Conservation (phyloP, 2,329 filamentous ascomycete genomes). For the Fusarium sulawesiense region DNA sequence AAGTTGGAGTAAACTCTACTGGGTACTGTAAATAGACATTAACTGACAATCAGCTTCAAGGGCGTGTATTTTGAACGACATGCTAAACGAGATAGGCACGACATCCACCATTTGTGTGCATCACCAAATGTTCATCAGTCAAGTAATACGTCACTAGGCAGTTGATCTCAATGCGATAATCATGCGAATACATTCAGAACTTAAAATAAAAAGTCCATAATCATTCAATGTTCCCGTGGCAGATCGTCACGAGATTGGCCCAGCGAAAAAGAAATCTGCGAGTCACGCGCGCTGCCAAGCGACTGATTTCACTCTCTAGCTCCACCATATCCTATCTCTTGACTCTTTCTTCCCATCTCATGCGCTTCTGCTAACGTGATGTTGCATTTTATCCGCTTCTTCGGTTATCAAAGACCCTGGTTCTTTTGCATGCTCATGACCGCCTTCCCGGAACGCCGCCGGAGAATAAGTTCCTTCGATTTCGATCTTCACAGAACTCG, state of each 20-base stretch:
- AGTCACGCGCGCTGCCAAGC: constrained; percentile 26
- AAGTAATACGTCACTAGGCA: background rate
- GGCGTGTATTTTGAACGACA: background rate
- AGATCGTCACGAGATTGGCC: constrained; percentile 25
- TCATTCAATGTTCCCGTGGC: constrained; percentile 5
- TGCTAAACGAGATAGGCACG: background rate
- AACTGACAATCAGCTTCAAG: background rate
- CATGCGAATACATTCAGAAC: background rate
- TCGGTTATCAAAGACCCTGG: constrained; percentile 17
- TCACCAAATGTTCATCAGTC: background rate
- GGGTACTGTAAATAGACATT: background rate
- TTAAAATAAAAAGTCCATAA: background rate
- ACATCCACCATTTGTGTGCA: background rate
- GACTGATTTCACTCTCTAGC: constrained; percentile 1
- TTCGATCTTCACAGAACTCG: constrained; percentile 35
- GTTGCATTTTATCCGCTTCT: constrained; percentile 15
- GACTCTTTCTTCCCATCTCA: constrained; percentile 2
- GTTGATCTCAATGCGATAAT: background rate
- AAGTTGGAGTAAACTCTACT: background rate
- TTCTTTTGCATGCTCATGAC: constrained; percentile 8
- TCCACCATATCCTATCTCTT: constrained; percentile 19
- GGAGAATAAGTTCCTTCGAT: constrained; percentile 1
- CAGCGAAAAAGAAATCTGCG: constrained; percentile 5
- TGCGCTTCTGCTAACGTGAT: constrained; percentile 28
- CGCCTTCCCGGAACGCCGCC: constrained; percentile 22